Conservation (phyloP, 2,329 filamentous ascomycete genomes). For the Apiospora aurea region DNA sequence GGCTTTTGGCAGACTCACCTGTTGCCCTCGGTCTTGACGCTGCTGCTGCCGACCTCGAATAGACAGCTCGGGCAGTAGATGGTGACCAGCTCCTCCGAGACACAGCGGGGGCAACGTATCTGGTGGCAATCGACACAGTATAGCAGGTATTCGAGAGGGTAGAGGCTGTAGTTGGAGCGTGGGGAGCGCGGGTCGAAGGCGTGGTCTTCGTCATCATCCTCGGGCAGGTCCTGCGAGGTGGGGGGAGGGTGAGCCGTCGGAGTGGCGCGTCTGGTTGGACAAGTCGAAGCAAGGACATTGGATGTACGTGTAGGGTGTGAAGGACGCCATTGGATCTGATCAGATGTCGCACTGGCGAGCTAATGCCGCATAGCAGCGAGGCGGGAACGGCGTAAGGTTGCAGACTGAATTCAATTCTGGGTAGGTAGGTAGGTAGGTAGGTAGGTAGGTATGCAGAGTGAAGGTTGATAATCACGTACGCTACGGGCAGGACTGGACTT, state of each 20-base stretch:
- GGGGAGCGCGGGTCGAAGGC: conserved; percentile 87
- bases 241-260: conserved; percentile 31
- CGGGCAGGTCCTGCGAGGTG: conserved; percentile 26
- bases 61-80: conserved; percentile 96
- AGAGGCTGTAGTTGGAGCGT: conserved; percentile 89
- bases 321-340: conserved; percentile 52
- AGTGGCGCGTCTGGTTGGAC: conserved; percentile 47
- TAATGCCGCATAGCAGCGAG: conserved; percentile 16
- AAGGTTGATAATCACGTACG: conserved; percentile 18
- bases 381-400: conserved; percentile 12
- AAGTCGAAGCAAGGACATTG: conserved; percentile 64
- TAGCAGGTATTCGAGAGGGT: conserved; percentile 89
- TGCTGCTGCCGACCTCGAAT: conserved; percentile 94
- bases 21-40: conserved; percentile 91
- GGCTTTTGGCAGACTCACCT: conserved; percentile 61
- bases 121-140: conserved; percentile 98
- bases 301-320: conserved; percentile 70
- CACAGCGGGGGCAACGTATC: conserved; percentile 91
- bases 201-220: conserved; percentile 62
- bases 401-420: neutral
- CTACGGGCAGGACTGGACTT: conserved; percentile 17
- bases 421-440: neutral
- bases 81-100: conserved; percentile 90
- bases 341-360: neutral
- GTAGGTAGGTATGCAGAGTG: neutral